Evolutionary conservation across 2,329 filamentous ascomycete species (phyloP).

Genomic region (Leptographium flavum): DNA sequence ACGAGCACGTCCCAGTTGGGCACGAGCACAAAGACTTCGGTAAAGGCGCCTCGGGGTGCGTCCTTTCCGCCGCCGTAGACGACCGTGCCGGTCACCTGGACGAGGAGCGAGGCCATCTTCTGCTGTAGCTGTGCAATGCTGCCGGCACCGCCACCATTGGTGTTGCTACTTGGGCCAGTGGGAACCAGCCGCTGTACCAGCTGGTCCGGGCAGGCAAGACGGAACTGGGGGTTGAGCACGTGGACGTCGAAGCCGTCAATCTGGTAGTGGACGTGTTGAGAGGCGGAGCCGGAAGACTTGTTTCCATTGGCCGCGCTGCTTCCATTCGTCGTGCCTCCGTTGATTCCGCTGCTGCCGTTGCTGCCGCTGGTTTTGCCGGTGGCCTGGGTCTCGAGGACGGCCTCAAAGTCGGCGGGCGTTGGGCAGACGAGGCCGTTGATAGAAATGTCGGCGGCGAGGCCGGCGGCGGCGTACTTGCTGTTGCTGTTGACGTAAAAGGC

Average conservation of each 20-base stretch:
- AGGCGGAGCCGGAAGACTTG: background rate
- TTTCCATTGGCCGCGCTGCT: background rate
- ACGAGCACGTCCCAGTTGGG: slow-evolving; percentile 49
- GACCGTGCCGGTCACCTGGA: slow-evolving; percentile 62
- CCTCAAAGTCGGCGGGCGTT: slow-evolving; percentile 50
- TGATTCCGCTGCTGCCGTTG: slow-evolving; percentile 2
- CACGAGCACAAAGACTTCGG: slow-evolving; percentile 68
- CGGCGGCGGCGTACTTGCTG: slow-evolving; percentile 32
- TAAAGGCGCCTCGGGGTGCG: slow-evolving; percentile 54
- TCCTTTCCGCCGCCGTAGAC: slow-evolving; percentile 51
- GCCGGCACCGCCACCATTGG: slow-evolving; percentile 12
- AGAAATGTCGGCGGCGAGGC: slow-evolving; percentile 50
- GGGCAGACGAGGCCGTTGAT: slow-evolving; percentile 62
- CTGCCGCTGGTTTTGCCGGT: slow-evolving; percentile 20
- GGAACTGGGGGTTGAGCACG: slow-evolving; percentile 56
- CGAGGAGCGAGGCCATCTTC: slow-evolving; percentile 52
- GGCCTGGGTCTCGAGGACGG: slow-evolving; percentile 49
- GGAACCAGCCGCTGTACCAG: slow-evolving; percentile 14
- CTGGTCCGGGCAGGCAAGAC: slow-evolving; percentile 37
- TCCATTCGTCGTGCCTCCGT: slow-evolving; percentile 3
- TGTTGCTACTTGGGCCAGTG: background rate
- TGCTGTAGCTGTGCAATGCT: slow-evolving; percentile 29
- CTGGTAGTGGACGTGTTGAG: slow-evolving; percentile 47
- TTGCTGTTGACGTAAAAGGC: slow-evolving; percentile 57
- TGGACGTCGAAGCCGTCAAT: slow-evolving; percentile 66